Percentiles rank a stretch among this genome's conserved stretches.
These are phyloP conservation scores for Suhomyces anneliseae DNA, from an alignment of 1,139 yeast genomes.

Conservation along the genomic window DNA sequence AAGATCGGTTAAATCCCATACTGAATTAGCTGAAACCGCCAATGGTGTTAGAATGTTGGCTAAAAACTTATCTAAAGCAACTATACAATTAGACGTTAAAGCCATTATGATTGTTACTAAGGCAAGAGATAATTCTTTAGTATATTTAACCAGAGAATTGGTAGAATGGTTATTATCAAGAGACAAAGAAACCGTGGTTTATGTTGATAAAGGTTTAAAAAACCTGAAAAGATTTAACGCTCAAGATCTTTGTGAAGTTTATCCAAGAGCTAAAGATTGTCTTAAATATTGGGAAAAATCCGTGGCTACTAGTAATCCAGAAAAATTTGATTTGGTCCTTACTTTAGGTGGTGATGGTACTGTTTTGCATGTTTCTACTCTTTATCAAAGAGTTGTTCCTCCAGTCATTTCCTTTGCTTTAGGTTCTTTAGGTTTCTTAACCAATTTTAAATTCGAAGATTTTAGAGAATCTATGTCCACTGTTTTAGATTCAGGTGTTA, in stretches of 20 bases:
- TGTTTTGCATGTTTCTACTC: constrained; percentile 72
- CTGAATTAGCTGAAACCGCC: constrained; percentile 79
- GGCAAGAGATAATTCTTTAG: constrained; percentile 76
- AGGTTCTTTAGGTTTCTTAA: constrained; percentile 80
- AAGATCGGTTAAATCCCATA: constrained; percentile 60
- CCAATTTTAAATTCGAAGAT: constrained; percentile 73
- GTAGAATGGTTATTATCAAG: constrained; percentile 69
- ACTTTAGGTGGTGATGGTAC: constrained; percentile 93
- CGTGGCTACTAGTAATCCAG: constrained; percentile 55
- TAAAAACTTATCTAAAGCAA: constrained; percentile 70
- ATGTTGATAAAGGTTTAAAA: constrained; percentile 67
- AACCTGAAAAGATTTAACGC: constrained; percentile 64
- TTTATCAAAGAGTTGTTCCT: constrained; percentile 80
- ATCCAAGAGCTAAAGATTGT: constrained; percentile 42
- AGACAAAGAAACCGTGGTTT: constrained; percentile 52
- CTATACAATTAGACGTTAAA: constrained; percentile 66
- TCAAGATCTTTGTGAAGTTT: constrained; percentile 33
- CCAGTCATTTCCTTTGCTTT: constrained; percentile 83
- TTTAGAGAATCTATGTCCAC: constrained; percentile 56
- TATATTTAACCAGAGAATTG: constrained; percentile 71
- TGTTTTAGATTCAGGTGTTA: constrained; percentile 67
- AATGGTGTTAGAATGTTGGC: constrained; percentile 82
- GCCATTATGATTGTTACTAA: constrained; percentile 81
- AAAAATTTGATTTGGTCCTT: constrained; percentile 69
- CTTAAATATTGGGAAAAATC: constrained; percentile 70